Conservation (phyloP, 139 green algal species). For the Haematococcus lacustris region DNA sequence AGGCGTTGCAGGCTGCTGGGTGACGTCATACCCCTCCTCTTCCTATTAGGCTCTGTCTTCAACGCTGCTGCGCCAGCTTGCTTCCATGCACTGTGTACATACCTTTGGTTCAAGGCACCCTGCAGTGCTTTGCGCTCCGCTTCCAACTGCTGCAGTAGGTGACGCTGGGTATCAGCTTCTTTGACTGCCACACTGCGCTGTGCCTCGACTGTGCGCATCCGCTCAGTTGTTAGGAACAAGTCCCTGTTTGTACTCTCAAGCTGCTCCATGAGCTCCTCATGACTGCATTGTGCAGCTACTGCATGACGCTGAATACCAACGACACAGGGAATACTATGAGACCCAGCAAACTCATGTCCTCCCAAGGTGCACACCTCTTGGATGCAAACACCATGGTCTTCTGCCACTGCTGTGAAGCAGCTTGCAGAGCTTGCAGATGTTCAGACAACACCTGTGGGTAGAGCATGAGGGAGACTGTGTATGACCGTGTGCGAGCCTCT, state of each 20-base stretch:
- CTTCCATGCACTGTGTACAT: not conserved
- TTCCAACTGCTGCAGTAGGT: slow-evolving; percentile 2
- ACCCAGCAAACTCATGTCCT: not conserved
- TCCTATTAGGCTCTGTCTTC: no score
- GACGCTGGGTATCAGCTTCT: slow-evolving; percentile 15
- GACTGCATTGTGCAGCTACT: slow-evolving; percentile 16
- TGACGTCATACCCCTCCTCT: no score
- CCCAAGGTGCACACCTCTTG: slow-evolving; percentile 18
- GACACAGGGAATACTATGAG: not conserved
- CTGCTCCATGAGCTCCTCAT: slow-evolving; percentile 38
- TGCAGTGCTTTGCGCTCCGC: slow-evolving; percentile 1
- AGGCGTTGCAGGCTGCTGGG: not conserved
- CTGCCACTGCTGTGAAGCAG: slow-evolving; percentile 36
- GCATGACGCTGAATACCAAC: not conserved
- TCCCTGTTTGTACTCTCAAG: slow-evolving; percentile 29
- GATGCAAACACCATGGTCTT: slow-evolving; percentile 37
- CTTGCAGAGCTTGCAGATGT: slow-evolving; percentile 34
- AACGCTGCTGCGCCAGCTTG: no score
- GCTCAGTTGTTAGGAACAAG: slow-evolving; percentile 18
- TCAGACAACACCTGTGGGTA: slow-evolving; percentile 21
- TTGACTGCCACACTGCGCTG: slow-evolving; percentile 14
- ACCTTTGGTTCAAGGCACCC: slow-evolving; percentile 17
- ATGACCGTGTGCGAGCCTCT: not conserved
- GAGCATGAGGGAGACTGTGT: not conserved
- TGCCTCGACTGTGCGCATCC: slow-evolving; percentile 22